Evolutionary conservation across 1,139 yeast species (phyloP), one percentile per base, ranked within the genome.

Genomic region (Suhomyces wounanorum): DNA sequence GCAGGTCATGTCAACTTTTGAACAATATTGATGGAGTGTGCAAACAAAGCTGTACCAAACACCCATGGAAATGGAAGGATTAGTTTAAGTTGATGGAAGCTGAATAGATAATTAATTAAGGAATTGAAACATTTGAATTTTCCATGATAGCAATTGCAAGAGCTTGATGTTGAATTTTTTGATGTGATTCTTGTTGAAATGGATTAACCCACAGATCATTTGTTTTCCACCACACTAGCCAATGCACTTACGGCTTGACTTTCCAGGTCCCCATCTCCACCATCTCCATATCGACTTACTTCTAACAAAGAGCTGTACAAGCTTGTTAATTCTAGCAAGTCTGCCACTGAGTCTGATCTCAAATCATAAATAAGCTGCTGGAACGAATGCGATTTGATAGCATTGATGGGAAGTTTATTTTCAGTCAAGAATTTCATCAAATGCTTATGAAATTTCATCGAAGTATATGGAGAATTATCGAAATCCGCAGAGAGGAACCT

Each of bases 301-400:
- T 79, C 82, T 45, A 80, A 58, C 47, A 80, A 64, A 0, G 82
- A 72, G 28, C 75, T 63, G 60, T 79, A 81, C 45, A 80, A 63
- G 14, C 67, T 67, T 8, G 81, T 74, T 56, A 82, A 64, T 52
- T 80, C 84, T 47, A 69, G 60, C 54, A 82, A 63, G 55, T 81
- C 85, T 1, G 65, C 55, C 7, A 81, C 65, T 1, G 82, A 74
- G 43, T 77, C 81, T 0, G 82, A 75, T 50, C 79, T 67, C 53
- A 82, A 68, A 47, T 82, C 82, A 55, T 73, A 76, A 9, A 82
- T 66, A 40, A 82, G 62, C 57, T 81, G 84, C 56, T 78, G 80
- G 60, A 82, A 82, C 2, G 82, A 71, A n/a, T 69, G 75, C 35
- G 82, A 75, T 60, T 77, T 77, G 31, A 80, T 75, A 6, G 77